These are phyloP conservation scores for Cyberlindnera maritima DNA, from an alignment of 805 yeast species.

Conservation along the genomic window DNA sequence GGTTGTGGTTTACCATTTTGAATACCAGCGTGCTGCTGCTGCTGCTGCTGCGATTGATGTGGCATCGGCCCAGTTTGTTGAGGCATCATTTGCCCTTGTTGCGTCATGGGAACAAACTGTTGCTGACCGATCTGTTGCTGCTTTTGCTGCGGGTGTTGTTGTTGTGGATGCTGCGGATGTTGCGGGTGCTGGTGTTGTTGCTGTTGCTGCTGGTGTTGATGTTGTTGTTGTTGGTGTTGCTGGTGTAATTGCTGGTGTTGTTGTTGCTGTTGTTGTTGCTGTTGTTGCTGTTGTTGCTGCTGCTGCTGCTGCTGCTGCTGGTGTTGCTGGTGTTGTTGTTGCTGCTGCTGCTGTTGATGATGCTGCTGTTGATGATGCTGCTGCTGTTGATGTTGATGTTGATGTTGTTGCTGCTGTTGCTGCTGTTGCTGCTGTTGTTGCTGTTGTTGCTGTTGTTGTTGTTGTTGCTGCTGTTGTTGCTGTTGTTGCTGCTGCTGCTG, in stretches of 20 bases:
- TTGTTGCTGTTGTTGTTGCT: constrained; percentile 6
- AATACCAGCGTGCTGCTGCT: not conserved
- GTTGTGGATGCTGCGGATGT: constrained; percentile 4
- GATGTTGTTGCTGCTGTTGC: constrained; percentile 3
- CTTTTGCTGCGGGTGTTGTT: constrained; percentile 2
- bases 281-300: constrained; percentile 4
- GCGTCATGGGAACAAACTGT: constrained; percentile 12
- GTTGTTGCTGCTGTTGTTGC: constrained; percentile 26
- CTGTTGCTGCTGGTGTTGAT: constrained; percentile 26
- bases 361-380: too few relatives aligned
- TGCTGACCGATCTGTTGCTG: constrained; percentile 1
- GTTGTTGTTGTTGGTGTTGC: constrained; percentile 26
- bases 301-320: constrained; percentile 7
- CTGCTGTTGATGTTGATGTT: not conserved
- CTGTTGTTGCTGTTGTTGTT: constrained; percentile 26
- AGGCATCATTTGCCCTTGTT: constrained; percentile 6
- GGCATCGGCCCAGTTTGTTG: constrained; percentile 1
- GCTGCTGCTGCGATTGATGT: constrained; percentile 3
- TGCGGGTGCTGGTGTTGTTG: constrained; percentile 8
- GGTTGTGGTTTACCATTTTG: not conserved
- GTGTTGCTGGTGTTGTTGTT: not conserved
- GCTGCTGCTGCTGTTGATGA: constrained; percentile 4
- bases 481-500: constrained; percentile 6
- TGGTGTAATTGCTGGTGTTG: too few relatives aligned
- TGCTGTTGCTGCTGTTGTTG: constrained; percentile 9